Base-by-base conservation (phyloP, 2,329 filamentous ascomycete genomes). In the Penicillium sp. region DNA sequence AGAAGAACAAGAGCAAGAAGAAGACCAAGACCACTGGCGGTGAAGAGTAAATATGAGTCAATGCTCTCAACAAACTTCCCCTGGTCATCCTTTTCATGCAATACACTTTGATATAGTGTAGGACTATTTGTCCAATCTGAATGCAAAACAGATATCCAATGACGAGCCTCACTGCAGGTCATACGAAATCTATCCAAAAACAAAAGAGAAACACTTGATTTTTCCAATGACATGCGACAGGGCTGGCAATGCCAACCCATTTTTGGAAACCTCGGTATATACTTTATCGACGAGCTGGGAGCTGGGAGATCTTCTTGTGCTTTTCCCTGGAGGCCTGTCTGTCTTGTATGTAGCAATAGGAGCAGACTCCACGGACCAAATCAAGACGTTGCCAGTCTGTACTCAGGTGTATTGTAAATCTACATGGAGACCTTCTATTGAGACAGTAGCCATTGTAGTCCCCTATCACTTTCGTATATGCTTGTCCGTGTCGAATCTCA, bases 1-100 rank as follows among this genome's bases (percentile, higher is more conserved):
- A 90, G 79, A 92, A 93, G 75, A 93, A 91, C 74, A 91, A 91
- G 82, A 94, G 90, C 82, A 93, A 92, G 83, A 96, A 93, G 86
- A 92, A 90, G 84, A 49, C 55, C 54, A 81, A 89, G 82, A 64
- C 72, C 41, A 69, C 75, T 70, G 51, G 71, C 4, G 73, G 68
- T 47, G 74, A 78, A 21, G 75, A 79, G 70, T 80, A 77, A 70
- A 70, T 57, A 38, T 27, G 75, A 79, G 69, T 79, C 75, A 69
- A 70, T 53, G 17, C 47, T 56, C 53, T 53, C 48, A 43, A 59
- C 59, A 51, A 58, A 62, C 49, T 53, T 57, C 47, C 39, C 53
- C 58, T 62, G 51, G 47, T 59, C 59, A 63, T 61, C 57, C 41
- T 47, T 53, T 57, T 61, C 59, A 51, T 61, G 57, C 57, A 60